Conservation (phyloP, 148 eudicot genomes). For the Rhododendron mucronatum region DNA sequence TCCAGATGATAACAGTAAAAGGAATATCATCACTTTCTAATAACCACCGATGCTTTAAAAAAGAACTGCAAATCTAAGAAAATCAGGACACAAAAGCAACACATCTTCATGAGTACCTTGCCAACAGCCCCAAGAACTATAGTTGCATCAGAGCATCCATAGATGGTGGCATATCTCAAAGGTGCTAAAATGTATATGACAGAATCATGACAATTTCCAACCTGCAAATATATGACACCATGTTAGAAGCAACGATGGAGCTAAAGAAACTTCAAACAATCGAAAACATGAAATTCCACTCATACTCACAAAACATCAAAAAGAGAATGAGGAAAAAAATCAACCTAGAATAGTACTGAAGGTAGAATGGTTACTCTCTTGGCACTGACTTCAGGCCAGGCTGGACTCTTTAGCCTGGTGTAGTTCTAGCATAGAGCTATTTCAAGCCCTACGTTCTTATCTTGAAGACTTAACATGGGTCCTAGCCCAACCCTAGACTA, state of each 20-base stretch:
- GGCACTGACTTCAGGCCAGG: neutral
- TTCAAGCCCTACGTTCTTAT: slow-evolving; percentile 1
- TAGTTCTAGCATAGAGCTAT: neutral
- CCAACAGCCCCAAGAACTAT: slow-evolving; percentile 96
- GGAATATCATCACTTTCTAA: slow-evolving; percentile 2
- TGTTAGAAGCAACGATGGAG: neutral
- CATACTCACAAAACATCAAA: neutral
- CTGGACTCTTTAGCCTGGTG: neutral
- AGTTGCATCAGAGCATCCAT: slow-evolving; percentile 98
- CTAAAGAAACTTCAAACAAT: neutral
- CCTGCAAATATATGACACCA: slow-evolving; percentile 33
- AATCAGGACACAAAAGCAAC: neutral
- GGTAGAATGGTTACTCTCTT: neutral
- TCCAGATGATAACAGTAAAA: neutral
- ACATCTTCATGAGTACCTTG: slow-evolving; percentile 55
- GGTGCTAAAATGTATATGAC: slow-evolving; percentile 91
- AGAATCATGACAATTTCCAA: slow-evolving; percentile 86
- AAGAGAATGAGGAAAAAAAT: neutral
- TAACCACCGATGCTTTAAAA: neutral
- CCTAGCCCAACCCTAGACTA: neutral
- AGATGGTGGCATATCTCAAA: slow-evolving; percentile 77
- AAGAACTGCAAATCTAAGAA: neutral
- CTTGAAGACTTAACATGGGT: neutral
- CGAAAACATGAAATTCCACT: neutral
- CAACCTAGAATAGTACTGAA: neutral